Evolutionary conservation across 31 red algal species (phyloP).

Genomic region (Porphyra umbilicalis): DNA sequence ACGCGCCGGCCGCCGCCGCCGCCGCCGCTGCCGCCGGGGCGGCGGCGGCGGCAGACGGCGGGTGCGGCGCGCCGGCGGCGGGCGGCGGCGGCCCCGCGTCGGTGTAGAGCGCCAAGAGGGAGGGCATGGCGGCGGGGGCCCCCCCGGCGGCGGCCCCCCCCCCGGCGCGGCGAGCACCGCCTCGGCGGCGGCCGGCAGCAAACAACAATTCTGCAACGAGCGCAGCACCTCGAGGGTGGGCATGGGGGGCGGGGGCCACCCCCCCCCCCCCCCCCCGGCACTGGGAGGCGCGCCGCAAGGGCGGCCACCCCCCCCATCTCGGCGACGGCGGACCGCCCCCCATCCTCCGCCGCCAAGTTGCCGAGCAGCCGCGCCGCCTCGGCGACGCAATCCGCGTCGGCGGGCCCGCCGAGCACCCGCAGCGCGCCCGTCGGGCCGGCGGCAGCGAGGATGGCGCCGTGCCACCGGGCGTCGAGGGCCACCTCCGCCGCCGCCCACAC

Average conservation of each 20-base stretch:
- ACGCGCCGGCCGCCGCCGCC: not conserved
- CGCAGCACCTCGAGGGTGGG: not conserved
- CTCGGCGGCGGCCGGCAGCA: not conserved
- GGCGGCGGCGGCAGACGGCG: too few species aligned
- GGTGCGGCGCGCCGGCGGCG: too few species aligned
- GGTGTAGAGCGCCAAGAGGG: not conserved
- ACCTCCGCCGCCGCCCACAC: constrained; percentile 61
- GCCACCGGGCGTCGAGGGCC: constrained; percentile 39
- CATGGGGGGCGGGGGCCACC: constrained; percentile 26
- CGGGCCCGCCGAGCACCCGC: constrained; percentile 34
- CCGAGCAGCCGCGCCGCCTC: constrained; percentile 58
- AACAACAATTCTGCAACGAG: not conserved
- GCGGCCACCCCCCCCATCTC: constrained; percentile 49
- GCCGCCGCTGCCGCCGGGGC: not conserved
- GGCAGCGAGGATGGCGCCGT: constrained; percentile 36
- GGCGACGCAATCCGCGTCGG: constrained; percentile 39
- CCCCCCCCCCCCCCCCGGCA: constrained; percentile 34
- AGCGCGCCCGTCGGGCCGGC: constrained; percentile 27
- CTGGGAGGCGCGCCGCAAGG: constrained; percentile 26
- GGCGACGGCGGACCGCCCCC: constrained; percentile 37
- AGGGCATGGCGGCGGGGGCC: not conserved
- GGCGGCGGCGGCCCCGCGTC: not conserved
- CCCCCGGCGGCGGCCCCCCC: too few species aligned
- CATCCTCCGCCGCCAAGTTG: constrained; percentile 52
- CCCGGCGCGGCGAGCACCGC: not conserved